Evolutionary conservation across 495 filamentous ascomycete genomes (phyloP), one percentile per base, ranked within the genome.

Genomic region (Halenospora varia): DNA sequence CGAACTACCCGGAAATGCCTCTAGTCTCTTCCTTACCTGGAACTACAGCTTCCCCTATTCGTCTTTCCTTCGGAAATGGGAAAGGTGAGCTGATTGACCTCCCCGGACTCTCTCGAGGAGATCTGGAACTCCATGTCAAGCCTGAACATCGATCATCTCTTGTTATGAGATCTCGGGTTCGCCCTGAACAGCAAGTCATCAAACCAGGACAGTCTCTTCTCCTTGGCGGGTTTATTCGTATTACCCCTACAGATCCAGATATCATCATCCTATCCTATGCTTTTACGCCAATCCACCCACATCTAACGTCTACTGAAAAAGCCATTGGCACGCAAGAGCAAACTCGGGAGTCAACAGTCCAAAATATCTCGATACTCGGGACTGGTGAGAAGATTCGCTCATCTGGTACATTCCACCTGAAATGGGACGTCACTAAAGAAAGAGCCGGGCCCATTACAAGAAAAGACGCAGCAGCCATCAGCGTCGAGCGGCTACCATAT

Each of bases 21-120:
- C 67, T 92, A 10, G 83, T 96, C 18, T 96, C 92, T 0, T 77
- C 88, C 9, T 74, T 98, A 19, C 90, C 94, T 1, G 94, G 94
- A 1, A 99, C 94, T 0, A 99, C 94, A 0, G 94, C 91, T 1
- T 92, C 90, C 0, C 94, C 94, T 0, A 96, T 99, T 62, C 84
- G 94, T 18, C 78, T 96, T 48, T 86, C 89, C 8, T 97, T 93
- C 64, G 91, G 91, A 45, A 82, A 81, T 56, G 86, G 87, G 10
- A 86, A 82, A 61, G 92, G 94, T 49, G 94, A 99, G 65, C 72
- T 99, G n/a, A 89, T 99, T 64, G 94, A 96, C 66, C 81, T 99
- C 11, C 94, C 94, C 0, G 94, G 94, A 10, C 75, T 99, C 13
- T 78, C 87, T 18, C 85, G 95, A 19, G 82, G 79, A 23, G 80